Base-by-base conservation (phyloP, 495 filamentous ascomycete species). In the Aspergillus saccharolyticus region DNA sequence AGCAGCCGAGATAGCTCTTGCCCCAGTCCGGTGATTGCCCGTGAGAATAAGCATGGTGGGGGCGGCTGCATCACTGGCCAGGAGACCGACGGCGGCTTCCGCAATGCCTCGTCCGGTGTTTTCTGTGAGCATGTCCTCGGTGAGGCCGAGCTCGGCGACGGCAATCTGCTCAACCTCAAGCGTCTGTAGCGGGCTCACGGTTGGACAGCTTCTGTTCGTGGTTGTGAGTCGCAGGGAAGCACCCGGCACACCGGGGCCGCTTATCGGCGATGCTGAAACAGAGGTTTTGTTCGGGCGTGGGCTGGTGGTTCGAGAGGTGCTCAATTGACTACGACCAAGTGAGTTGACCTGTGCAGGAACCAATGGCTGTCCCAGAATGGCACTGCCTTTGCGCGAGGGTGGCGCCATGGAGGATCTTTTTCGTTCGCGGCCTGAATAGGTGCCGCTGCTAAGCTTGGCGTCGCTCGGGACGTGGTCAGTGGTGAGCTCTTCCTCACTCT, bases 81-180 rank as follows among this genome's bases (percentile, higher is more conserved):
- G 66, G 66, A 80, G 69, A 77, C 78, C 77, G 57, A 96, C 80
- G 3, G 88, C 87, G 24, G 90, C 86, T 65, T 95, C 86, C 1
- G 90, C 90, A 62, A 98, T 90, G 45, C 90, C 87, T 18, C 92
- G 83, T 10, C 88, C 92, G 0, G 91, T 89, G 66, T 93, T 96
- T 66, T 97, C 94, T 0, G 90, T 86, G 70, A 97, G 88, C 65
- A 97, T 86, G 51, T 94, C 89, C 65, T 93, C 89, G 0, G 87
- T 88, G 44, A 98, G 75, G 4, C 90, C 90, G 58, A 94, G 83
- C 58, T 96, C 90, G 21, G 84, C 81, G 43, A 89, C 84, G 0
- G 91, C 89, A 52, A 92, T 85, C 61, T 91, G 90, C 70, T 98
- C 94, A 21, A 97, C 80, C 58, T 93, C 91, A 30, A 93, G 82